These are phyloP conservation scores for Globisporangium recalcitrans DNA, from an alignment of 352 stramenopile genomes.

Conservation along the genomic window DNA sequence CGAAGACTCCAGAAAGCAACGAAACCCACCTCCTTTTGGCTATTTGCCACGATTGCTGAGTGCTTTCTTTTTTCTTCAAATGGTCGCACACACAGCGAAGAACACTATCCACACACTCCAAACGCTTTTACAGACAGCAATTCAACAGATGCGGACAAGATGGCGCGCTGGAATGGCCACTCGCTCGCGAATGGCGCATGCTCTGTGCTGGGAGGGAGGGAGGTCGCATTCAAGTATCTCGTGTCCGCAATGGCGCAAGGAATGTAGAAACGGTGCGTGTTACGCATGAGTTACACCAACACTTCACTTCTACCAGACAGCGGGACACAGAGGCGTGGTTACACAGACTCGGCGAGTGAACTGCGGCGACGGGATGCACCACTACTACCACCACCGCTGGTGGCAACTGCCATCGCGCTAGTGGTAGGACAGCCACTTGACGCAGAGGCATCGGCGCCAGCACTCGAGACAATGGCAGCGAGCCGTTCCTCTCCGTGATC, in stretches of 20 bases:
- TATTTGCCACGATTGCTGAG: not conserved
- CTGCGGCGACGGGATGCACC: constrained; percentile 6
- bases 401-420: not conserved
- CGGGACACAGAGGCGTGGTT: not conserved
- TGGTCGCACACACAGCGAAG: not conserved
- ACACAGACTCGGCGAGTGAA: constrained; percentile 1
- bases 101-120: not conserved
- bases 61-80: constrained; percentile 4
- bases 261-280: not conserved
- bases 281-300: not conserved
- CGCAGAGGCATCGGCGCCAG: not conserved
- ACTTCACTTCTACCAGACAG: not conserved
- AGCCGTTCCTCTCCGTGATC: not conserved
- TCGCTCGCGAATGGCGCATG: not conserved
- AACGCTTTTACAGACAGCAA: not conserved
- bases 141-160: not conserved
- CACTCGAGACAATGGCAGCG: not conserved
- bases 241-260: not conserved
- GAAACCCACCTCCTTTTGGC: not conserved
- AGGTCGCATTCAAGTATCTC: not conserved
- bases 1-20: not conserved
- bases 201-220: too few relatives aligned
- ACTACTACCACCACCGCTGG: too few relatives aligned
- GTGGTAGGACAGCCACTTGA: not conserved
- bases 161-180: not conserved